phyloP scores from a whole-genome alignment of 192 early-diverging fungal species.

The Rhizoclosmatium globosum region DNA sequence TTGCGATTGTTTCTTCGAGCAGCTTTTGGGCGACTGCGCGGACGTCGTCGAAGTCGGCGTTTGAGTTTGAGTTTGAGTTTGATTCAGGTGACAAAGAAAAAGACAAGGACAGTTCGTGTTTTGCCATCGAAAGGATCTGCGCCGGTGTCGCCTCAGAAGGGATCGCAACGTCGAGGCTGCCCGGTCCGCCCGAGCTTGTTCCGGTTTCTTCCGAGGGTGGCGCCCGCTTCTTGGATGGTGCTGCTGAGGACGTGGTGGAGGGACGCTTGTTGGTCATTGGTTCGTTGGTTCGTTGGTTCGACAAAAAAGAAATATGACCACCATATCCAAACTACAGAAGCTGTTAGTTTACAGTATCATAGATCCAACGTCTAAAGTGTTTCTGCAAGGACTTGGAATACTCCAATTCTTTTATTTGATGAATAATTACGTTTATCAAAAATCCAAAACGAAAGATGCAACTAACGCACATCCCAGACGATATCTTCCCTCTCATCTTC shows the following conservation, averaged over 20 bases:
- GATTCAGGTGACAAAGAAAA: not conserved
- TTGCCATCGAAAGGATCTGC: not conserved
- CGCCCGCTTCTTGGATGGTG: not conserved
- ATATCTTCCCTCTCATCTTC: no score
- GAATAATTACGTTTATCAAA: no score
- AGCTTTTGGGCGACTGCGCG: slow-evolving; percentile 7
- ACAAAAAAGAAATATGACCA: not conserved
- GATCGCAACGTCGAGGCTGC: slow-evolving; percentile 2
- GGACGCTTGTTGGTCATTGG: not conserved
- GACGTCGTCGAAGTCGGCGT: not conserved
- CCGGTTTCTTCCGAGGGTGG: no score
- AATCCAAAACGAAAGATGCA: no score
- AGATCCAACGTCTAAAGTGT: no score
- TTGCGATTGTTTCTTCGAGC: slow-evolving; percentile 2
- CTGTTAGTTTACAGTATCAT: no score
- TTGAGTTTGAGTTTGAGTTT: not conserved
- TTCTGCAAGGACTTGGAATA: no score
- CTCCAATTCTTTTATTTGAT: no score
- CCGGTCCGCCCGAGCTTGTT: not conserved
- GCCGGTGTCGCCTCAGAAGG: slow-evolving; percentile 4
- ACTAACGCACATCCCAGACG: no score
- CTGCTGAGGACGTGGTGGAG: not conserved
- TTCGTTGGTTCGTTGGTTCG: not conserved
- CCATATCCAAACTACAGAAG: no score
- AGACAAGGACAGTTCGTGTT: not conserved